Evolutionary conservation across 805 yeast genomes (phyloP), one percentile per base, ranked within the genome.

Genomic region (Debaryomyces maramus): DNA sequence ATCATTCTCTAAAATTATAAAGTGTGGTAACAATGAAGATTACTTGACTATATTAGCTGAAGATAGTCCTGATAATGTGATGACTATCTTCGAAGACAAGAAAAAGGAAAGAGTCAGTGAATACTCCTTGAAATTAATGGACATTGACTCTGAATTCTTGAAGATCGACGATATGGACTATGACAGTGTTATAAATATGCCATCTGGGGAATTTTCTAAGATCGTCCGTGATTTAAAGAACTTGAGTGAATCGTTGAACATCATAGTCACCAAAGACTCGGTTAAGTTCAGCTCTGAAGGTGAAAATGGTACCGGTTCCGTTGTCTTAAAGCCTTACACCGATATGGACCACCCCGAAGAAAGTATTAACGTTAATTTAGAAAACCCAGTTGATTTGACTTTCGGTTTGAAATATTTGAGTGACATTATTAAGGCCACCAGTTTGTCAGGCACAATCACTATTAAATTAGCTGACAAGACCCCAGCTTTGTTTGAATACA

Each of bases 401-500:
- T 90, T 93, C 60, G 97, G 97, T 60, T 81, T 91, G 56, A 87
- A 88, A 65, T 93, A 93, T 67, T 77, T 93, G 60, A 75, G 78
- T 56, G 96, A 90, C 66, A 90, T 93, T 58, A 86, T 93, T 58
- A 91, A 88, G 70, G 97, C 97, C 46, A 77, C 96, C 17, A 65
- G 87, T 21, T 76, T 93, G 51, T 77, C 96, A 1, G 67, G 77
- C 32, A 73, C 83, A 31, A 90, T 91, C 45, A 85, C 93, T 29
- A 76, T 93, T 49, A 86, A 88, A 65, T 77, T 93, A 58, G 86
- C 96, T 14, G 91, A 85, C 56, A 88, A 86, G 60, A 83, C 93
- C 11, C 99, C 99, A 23, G 96, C 97, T 30, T 72, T 89, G 63
- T 88, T 93, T 59, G 97, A 91, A 70, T 93, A 84, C 71, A 85